phyloP scores from a whole-genome alignment of 495 filamentous ascomycete genomes.

The Monascus purpureus region DNA sequence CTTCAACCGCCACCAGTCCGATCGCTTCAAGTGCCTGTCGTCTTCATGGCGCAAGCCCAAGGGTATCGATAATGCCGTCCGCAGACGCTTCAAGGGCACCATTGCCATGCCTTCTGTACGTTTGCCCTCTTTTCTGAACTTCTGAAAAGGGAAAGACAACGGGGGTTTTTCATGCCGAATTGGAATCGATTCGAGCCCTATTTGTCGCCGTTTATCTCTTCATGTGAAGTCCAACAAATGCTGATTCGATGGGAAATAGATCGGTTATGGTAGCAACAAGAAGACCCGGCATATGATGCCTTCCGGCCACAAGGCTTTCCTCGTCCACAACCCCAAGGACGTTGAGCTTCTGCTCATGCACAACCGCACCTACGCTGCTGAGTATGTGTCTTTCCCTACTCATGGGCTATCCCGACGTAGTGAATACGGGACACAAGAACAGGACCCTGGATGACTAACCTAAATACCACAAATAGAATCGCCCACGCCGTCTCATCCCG shows the following conservation, averaged over 20 bases:
- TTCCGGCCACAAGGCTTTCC: slow-evolving; percentile 98
- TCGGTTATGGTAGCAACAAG: slow-evolving; percentile 95
- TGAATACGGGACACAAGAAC: neutral
- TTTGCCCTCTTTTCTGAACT: slow-evolving; percentile 8
- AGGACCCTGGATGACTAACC: neutral
- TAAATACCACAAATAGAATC: slow-evolving; percentile 47
- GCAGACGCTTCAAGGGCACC: slow-evolving; percentile 86
- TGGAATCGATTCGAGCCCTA: too few species aligned
- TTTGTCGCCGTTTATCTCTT: too few species aligned
- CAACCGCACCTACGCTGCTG: slow-evolving; percentile 96
- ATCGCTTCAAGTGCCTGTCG: slow-evolving; percentile 82
- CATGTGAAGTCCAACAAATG: slow-evolving; percentile 1
- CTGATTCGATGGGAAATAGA: slow-evolving; percentile 52
- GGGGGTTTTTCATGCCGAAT: too few species aligned
- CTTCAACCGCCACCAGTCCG: slow-evolving; percentile 93
- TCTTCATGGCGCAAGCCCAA: slow-evolving; percentile 95
- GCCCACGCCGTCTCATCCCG: slow-evolving; percentile 91
- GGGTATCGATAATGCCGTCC: slow-evolving; percentile 92
- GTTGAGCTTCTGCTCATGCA: slow-evolving; percentile 98
- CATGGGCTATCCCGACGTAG: neutral
- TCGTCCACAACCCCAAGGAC: slow-evolving; percentile 89
- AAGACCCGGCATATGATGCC: slow-evolving; percentile 98
- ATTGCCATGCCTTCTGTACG: slow-evolving; percentile 96
- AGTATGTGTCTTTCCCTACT: slow-evolving; percentile 53
- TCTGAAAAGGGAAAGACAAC: neutral